Base-by-base conservation (phyloP, 352 stramenopile genomes). In the Phytopythium aichiense region DNA sequence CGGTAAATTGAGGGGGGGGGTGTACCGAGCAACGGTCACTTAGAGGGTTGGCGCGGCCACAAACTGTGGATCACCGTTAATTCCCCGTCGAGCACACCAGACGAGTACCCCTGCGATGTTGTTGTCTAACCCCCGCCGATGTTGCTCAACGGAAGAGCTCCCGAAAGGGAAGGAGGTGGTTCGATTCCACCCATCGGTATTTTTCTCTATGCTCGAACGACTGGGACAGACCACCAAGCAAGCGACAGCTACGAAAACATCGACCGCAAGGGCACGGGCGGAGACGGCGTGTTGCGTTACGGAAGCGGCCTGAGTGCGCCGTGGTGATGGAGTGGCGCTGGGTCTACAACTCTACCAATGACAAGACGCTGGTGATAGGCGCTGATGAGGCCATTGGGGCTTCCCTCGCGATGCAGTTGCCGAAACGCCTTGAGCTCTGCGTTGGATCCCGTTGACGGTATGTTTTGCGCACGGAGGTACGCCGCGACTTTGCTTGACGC, bases 1-100 rank as follows among this genome's bases (percentile, higher is more conserved):
- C 4, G 54, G 54, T 60, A 38, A 60, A 60, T 60, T n/a, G n/a
- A n/a, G 51, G 54, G 52, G 54, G 54, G 54, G 54, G 54, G 15
- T 51, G 40, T 37, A 23, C 38, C 38, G 54, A 18, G 38, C 22
- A 60, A 52, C 54, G 37, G 54, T 56, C 40, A 37, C 54, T 38
- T 60, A 50, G 22, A 60, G 54, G 54, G 54, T 60, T 60, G 54
- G 37, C 52, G 30, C 35, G 6, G 28, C 52, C 52, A 58, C 52
- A 33, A 58, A 58, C 52, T 58, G 52, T 58, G 52, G 52, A 31
- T 2, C 28, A 31, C 35, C 11, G 35, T 38, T 48, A 58, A 58
- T 58, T 28, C 52, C 33, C 52, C 52, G 52, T 58, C 52, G 35
- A 58, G 33, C 52, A 58, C 52, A 35, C 52, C 52, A 46, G 33